A percentile compares a stretch with the other conserved stretches of the same genome.
Evolutionary conservation across 495 filamentous ascomycete genomes (phyloP).

Genomic region (Pseudoneurospora amorphoporcata): DNA sequence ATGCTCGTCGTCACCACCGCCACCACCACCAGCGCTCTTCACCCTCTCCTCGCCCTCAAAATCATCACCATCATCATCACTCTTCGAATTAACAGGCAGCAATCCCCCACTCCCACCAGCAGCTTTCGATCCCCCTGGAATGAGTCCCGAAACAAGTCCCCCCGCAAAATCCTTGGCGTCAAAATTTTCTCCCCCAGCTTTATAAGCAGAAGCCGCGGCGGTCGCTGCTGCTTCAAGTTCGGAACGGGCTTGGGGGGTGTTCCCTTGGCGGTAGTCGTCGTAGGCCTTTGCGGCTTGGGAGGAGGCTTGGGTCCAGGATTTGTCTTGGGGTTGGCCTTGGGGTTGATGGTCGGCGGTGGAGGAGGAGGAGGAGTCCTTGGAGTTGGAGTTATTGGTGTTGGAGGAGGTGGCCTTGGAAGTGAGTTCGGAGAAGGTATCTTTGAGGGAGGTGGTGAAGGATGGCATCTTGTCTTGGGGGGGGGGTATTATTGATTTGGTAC

Average conservation of each 20-base stretch:
- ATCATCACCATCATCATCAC: not conserved
- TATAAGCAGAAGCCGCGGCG: not conserved
- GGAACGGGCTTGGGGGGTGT: not conserved
- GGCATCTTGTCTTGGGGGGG: not conserved
- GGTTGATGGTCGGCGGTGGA: too few species aligned
- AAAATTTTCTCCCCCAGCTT: not conserved
- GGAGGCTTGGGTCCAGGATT: not conserved
- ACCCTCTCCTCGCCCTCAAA: not conserved
- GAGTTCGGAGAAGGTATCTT: not conserved
- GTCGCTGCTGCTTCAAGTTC: not conserved
- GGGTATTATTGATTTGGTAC: too few species aligned
- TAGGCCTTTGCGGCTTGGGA: not conserved
- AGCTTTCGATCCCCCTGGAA: not conserved
- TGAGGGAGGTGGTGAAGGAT: not conserved
- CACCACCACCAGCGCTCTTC: not conserved
- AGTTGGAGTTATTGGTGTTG: not conserved
- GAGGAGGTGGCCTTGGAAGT: not conserved
- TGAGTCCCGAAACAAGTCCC: not conserved
- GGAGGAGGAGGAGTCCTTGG: not conserved
- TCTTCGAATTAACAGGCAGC: not conserved
- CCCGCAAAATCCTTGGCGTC: not conserved
- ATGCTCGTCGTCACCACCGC: not conserved
- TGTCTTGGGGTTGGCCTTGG: not conserved
- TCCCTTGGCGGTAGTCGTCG: not conserved
- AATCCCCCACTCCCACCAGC: not conserved